These are phyloP conservation scores for Phytophthora quininea DNA, from an alignment of 352 stramenopile genomes.

Conservation along the genomic window DNA sequence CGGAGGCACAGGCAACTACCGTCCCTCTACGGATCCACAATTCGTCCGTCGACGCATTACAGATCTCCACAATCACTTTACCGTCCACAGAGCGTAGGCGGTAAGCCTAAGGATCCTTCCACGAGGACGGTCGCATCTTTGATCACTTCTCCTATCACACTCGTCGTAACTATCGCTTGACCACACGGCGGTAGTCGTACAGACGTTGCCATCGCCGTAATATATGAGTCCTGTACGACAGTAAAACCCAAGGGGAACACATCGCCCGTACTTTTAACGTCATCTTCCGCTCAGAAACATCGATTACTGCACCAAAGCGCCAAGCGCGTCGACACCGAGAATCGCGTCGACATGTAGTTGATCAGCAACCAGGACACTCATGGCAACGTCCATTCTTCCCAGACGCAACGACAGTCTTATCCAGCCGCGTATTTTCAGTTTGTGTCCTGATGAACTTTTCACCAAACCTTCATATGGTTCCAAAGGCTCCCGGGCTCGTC, in stretches of 20 bases:
- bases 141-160: neutral
- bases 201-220: neutral
- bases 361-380: neutral
- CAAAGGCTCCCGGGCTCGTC: neutral
- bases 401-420: neutral
- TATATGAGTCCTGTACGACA: slow-evolving; percentile 1
- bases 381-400: neutral
- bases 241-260: neutral
- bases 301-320: slow-evolving; percentile 1
- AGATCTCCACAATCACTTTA: slow-evolving; percentile 1
- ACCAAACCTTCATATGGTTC: neutral
- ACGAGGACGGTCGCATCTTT: slow-evolving; percentile 2
- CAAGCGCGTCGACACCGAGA: slow-evolving; percentile 1
- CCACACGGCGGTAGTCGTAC: neutral
- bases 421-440: neutral
- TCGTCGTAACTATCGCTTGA: slow-evolving; percentile 6
- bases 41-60: slow-evolving; percentile 9
- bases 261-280: neutral
- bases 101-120: neutral
- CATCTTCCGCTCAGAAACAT: slow-evolving; percentile 1
- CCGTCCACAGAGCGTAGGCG: neutral
- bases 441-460: neutral
- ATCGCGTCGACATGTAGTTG: neutral
- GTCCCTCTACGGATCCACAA: slow-evolving; percentile 1
- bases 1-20: neutral